Evolutionary conservation across 345 rosid species (phyloP).

Genomic region (Linum trigynum): DNA sequence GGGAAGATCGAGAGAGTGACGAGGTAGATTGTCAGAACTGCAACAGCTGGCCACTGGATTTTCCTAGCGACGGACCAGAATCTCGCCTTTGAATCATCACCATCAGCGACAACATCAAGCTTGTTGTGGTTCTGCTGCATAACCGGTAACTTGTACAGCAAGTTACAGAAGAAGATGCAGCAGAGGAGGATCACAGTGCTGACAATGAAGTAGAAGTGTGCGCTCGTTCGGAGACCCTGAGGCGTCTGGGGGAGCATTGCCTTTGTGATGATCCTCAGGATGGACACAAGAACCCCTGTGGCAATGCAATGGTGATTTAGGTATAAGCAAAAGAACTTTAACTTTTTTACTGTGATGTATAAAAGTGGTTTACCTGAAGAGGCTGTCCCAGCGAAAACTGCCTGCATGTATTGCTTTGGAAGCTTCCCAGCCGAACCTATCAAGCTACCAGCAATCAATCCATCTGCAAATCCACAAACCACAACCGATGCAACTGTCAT

Average conservation of each 20-base stretch:
- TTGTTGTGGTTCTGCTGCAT: constrained; percentile 43
- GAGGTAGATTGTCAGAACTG: constrained; percentile 46
- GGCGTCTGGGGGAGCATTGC: constrained; percentile 70
- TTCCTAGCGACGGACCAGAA: constrained; percentile 46
- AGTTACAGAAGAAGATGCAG: constrained; percentile 57
- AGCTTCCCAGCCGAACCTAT: constrained; percentile 82
- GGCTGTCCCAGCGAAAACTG: constrained; percentile 89
- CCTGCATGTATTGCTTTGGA: constrained; percentile 90
- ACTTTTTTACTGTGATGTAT: neutral
- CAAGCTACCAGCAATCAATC: constrained; percentile 76
- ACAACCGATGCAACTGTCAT: constrained; percentile 54
- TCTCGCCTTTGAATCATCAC: constrained; percentile 25
- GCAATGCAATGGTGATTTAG: neutral
- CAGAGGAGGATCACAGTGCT: constrained; percentile 46
- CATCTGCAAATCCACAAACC: constrained; percentile 81
- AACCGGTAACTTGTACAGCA: constrained; percentile 60
- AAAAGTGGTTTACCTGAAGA: constrained; percentile 55
- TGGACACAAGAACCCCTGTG: constrained; percentile 65
- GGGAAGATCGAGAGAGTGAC: constrained; percentile 85
- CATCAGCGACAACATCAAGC: neutral
- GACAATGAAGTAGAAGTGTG: constrained; percentile 71
- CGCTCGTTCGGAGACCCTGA: constrained; percentile 58
- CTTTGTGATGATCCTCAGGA: constrained; percentile 71
- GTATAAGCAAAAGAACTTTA: neutral
- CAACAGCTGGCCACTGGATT: constrained; percentile 48